Base-by-base conservation (phyloP, 2,329 filamentous ascomycete species). In the Ophiostoma montium region DNA sequence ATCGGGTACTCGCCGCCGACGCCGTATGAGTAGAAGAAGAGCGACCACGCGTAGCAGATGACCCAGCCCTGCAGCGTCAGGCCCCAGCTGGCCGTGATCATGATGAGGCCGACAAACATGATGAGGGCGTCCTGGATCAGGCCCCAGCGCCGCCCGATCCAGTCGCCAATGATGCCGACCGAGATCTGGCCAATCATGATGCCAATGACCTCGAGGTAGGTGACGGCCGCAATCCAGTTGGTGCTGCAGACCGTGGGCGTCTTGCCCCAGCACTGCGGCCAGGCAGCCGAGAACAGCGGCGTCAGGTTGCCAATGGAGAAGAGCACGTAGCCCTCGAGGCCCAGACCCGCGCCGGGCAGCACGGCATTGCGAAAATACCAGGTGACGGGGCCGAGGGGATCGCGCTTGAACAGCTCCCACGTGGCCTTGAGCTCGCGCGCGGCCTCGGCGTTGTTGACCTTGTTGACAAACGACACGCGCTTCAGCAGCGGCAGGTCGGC, bases 281-380 rank as follows among this genome's bases (percentile, higher is more conserved):
- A 96, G 6, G 80, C 78, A 32, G 77, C 73, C 53, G 78, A 66
- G 61, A 95, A 90, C 11, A 96, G 74, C 5, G 89, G 85, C 61
- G 84, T 80, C 55, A 96, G 71, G 65, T 95, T 95, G 51, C 90
- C 90, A 57, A 96, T 95, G 54, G 89, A 95, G 73, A 96, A 96
- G 18, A 96, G 76, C 38, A 95, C 89, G 62, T 95, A 96, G 58
- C 87, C 90, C 74, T 96, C 90, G 27, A 96, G 76, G 62, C 88
- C 83, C 47, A 96, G 78, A 62, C 90, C 90, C 56, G 88, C 88
- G 66, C 90, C 90, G 46, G 90, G 90, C 51, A 96, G 79, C 48
- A 95, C 83, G 67, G 89, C 90, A 62, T 94, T 92, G 61, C 80
- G 78, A 62, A 94, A 83, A 65, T 96, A 96, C 74, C 82, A 92